These are phyloP conservation scores for cucumber (Cucumis sativus) DNA, from an alignment of 306 rosid genomes.

Conservation along the genomic window Cucumber_9930_V3 NC_026655.2:21253001-21253500, in stretches of 20 bases:
- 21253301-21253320: constrained; percentile 76
- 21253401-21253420: constrained; percentile 60
- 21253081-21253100: constrained; percentile 33
- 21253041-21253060: neutral
- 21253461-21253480: neutral
- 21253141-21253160: constrained; percentile 72
- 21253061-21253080: neutral
- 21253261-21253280: constrained; percentile 32
- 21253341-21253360: constrained; percentile 35
- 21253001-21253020: neutral
- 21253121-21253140: constrained; percentile 92
- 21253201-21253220: constrained; percentile 61
- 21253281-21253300: constrained; percentile 33
- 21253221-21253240: constrained; percentile 85
- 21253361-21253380: constrained; percentile 29
- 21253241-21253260: constrained; percentile 45
- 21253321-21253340: constrained; percentile 48
- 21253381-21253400: constrained; percentile 46
- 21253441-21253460: constrained; percentile 15
- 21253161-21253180: constrained; percentile 30
- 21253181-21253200: constrained; percentile 13
- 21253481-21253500: constrained; percentile 44
- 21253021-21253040: neutral
- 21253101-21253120: constrained; percentile 77
- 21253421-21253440: constrained; percentile 78